A percentile compares a stretch with the other conserved stretches of the same genome.
These are phyloP conservation scores for Ophiostoma sp. DNA, from an alignment of 2,329 filamentous ascomycete species.

Conservation along the genomic window DNA sequence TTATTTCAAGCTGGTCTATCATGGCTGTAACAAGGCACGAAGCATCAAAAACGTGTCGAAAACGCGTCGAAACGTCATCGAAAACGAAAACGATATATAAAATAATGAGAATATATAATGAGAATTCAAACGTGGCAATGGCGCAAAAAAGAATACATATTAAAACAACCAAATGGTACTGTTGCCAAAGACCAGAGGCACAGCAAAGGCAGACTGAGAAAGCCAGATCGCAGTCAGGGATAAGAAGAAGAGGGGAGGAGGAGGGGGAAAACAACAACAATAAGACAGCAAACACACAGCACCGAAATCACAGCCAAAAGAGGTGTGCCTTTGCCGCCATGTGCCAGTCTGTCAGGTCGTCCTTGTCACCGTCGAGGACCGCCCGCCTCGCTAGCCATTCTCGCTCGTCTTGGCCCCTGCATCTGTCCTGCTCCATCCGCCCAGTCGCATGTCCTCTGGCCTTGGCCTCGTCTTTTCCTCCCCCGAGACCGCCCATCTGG, in stretches of 20 bases:
- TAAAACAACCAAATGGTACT: conserved; percentile 14
- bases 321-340: not conserved
- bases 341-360: conserved; percentile 1
- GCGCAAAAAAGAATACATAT: conserved; percentile 12
- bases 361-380: not conserved
- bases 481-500: not conserved
- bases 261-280: not conserved
- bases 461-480: conserved; percentile 5
- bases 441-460: not conserved
- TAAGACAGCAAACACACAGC: not conserved
- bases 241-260: not conserved
- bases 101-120: conserved; percentile 14
- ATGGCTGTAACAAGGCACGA: not conserved
- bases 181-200: not conserved
- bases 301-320: not conserved
- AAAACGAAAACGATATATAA: not conserved
- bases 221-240: not conserved
- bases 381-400: not conserved
- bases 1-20: not conserved
- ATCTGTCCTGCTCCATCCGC: not conserved
- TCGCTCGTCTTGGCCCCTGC: not conserved
- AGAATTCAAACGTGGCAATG: conserved; percentile 8
- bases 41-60: not conserved
- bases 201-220: not conserved
- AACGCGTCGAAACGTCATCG: too few relatives aligned